Evolutionary conservation across 768 basidiomycete species (phyloP).

Genomic region (Suillus decipiens): DNA sequence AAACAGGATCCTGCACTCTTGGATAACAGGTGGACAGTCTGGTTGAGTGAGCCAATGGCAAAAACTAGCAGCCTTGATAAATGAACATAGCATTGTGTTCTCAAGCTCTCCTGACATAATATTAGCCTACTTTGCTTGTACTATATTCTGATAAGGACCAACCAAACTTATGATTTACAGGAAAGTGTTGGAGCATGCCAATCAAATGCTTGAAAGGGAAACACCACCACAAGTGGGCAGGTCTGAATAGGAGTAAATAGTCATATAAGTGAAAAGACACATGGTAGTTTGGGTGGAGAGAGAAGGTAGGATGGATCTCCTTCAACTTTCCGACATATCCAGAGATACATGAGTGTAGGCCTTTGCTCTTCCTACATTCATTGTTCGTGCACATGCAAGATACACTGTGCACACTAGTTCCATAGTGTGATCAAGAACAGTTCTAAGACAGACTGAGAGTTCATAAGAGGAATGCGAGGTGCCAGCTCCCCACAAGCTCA

Average conservation of each 20-base stretch:
- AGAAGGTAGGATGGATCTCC: slow-evolving; percentile 20
- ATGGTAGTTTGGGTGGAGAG: slow-evolving; percentile 33
- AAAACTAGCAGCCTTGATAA: slow-evolving; percentile 17
- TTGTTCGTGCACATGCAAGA: slow-evolving; percentile 18
- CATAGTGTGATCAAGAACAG: slow-evolving; percentile 29
- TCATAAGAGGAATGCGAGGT: neutral
- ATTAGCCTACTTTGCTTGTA: neutral
- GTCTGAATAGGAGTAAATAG: slow-evolving; percentile 30
- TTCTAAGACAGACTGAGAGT: neutral
- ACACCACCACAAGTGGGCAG: slow-evolving; percentile 28
- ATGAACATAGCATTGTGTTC: slow-evolving; percentile 17
- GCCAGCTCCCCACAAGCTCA: slow-evolving; percentile 5
- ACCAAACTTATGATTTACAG: slow-evolving; percentile 34
- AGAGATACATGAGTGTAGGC: too few species aligned
- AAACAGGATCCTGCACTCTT: slow-evolving; percentile 12
- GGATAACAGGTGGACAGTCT: slow-evolving; percentile 12
- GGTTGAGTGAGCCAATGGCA: slow-evolving; percentile 11
- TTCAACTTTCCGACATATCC: slow-evolving; percentile 23
- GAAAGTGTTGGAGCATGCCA: slow-evolving; percentile 29
- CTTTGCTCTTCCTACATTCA: slow-evolving; percentile 13
- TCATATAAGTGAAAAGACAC: slow-evolving; percentile 31
- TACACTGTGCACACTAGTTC: slow-evolving; percentile 26
- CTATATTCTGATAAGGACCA: slow-evolving; percentile 11
- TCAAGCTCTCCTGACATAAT: slow-evolving; percentile 11
- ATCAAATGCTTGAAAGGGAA: slow-evolving; percentile 35